Evolutionary conservation across 2,329 filamentous ascomycete genomes (phyloP).

Genomic region (Phialophora expanda): DNA sequence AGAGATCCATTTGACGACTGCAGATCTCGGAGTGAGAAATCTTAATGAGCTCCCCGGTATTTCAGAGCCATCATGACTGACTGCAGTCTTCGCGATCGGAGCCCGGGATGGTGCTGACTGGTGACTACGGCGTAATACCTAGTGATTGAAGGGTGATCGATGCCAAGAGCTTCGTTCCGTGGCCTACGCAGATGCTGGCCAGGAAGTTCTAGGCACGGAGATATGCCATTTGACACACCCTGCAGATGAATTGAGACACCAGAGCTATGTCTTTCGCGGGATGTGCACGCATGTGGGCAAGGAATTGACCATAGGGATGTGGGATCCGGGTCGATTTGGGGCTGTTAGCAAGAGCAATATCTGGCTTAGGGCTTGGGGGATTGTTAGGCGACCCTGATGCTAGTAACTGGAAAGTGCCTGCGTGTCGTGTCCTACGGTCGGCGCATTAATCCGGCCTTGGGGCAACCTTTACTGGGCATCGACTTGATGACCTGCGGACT

Average conservation of each 20-base stretch:
- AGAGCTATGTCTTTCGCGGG: not conserved
- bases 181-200: not conserved
- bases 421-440: conserved; percentile 1
- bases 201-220: conserved; percentile 1
- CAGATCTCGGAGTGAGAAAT: not conserved
- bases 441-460: not conserved
- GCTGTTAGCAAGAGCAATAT: not conserved
- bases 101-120: conserved; percentile 10
- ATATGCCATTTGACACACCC: conserved; percentile 1
- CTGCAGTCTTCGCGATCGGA: not conserved
- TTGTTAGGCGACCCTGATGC: conserved; percentile 1
- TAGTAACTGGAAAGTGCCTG: conserved; percentile 11
- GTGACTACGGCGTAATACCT: conserved; percentile 1
- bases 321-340: not conserved
- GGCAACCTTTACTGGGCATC: not conserved
- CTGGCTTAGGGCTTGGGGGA: not conserved
- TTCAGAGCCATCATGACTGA: not conserved
- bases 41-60: not conserved
- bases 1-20: not conserved
- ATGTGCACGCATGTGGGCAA: not conserved
- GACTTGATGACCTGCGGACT: not conserved
- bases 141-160: not conserved
- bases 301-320: not conserved
- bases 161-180: conserved; percentile 5
- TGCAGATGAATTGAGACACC: not conserved